Base-by-base conservation (phyloP, 345 rosid species). In the Microthlaspi erraticum region DNA sequence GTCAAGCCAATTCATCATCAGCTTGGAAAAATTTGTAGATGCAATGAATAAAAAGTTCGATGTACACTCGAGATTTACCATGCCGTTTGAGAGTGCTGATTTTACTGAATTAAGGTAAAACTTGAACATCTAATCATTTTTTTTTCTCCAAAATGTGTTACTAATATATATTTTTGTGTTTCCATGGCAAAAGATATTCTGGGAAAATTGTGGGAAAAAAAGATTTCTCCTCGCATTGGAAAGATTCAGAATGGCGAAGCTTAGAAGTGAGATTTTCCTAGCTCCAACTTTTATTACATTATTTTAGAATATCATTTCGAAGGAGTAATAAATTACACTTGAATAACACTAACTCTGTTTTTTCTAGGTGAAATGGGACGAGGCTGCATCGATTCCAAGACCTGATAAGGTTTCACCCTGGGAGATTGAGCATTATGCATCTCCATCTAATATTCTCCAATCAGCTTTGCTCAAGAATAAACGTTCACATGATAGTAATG, bases 291-390 rank as follows among this genome's bases (percentile, higher is more conserved):
- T 7, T 10, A 10, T 14, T 20, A 39, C 0, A 44, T 32, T 10
- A 2, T 45, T 45, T 3, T 2, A 2, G 0, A 6, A 14, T 16
- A 32, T 10, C 0, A 14, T 33, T 49, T 6, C 1, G 20, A 20
- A 7, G 45, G 4, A 2, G 7, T 20, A 20, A 6, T 37, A 37
- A 7, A 13, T 46, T 34, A 33, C 3, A 17, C 45, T n/a, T n/a
- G n/a, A n/a, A n/a, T n/a, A n/a, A 18, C 0, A 62, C 0, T 42
- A 32, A 34, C 12, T 36, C 7, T 31, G 0, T 8, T 18, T 41
- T 41, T 71, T 63, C 8, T 69, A 87, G 88, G 66, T 82, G 60
- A 85, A 85, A 77, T 84, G 86, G 88, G 93, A 87, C 77, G 87
- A 80, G 48, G 60, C 81, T 31, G 82, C 92, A 77, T 59, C 75